A percentile compares a stretch with the other conserved stretches of the same genome.
Evolutionary conservation across 2,329 filamentous ascomycete species (phyloP).

Genomic region (Coniochaeta sp.): DNA sequence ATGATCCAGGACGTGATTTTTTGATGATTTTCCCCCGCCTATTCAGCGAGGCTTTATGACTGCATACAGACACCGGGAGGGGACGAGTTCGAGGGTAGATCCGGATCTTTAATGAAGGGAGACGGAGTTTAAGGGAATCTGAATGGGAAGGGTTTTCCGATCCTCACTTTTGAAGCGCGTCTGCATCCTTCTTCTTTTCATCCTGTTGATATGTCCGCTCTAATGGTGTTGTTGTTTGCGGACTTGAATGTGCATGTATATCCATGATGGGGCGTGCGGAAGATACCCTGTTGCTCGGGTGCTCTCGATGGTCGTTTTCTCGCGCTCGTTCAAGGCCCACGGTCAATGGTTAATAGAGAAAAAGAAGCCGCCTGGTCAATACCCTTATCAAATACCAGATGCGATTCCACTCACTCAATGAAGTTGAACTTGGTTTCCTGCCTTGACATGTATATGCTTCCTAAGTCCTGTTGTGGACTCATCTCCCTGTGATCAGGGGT

Average conservation of each 20-base stretch:
- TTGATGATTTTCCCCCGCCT: not conserved
- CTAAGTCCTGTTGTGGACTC: too few relatives aligned
- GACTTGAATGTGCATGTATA: slow-evolving; percentile 1
- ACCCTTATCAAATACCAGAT: not conserved
- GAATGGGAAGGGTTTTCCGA: not conserved
- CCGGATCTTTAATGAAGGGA: slow-evolving; percentile 1
- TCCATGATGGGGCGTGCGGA: not conserved
- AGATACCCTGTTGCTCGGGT: not conserved
- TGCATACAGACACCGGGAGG: not conserved
- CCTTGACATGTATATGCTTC: too few relatives aligned
- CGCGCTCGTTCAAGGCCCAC: not conserved
- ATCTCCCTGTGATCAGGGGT: too few relatives aligned
- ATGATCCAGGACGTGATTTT: not conserved
- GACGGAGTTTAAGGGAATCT: slow-evolving; percentile 2
- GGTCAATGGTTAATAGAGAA: slow-evolving; percentile 2
- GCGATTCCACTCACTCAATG: not conserved
- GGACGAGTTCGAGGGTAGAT: not conserved
- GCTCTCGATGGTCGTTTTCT: not conserved
- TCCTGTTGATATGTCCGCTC: not conserved
- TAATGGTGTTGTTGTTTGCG: not conserved
- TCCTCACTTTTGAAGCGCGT: not conserved
- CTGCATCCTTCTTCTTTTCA: not conserved
- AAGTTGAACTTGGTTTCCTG: not conserved
- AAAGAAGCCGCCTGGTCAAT: slow-evolving; percentile 1
- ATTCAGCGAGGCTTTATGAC: not conserved